phyloP scores from a whole-genome alignment of 1,139 yeast genomes.

The Yamadazyma aaseri region DNA sequence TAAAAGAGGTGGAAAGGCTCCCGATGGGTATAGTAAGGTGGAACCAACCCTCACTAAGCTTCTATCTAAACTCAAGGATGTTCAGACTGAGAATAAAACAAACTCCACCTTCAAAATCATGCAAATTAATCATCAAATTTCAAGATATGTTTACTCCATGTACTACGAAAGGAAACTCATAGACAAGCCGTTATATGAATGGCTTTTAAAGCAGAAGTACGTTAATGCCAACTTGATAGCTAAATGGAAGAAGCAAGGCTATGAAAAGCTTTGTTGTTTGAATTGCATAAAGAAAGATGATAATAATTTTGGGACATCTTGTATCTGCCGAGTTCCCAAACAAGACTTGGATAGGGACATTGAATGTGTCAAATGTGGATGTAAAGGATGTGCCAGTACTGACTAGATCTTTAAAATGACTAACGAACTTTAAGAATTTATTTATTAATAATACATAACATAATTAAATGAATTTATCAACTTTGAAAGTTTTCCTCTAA shows the following conservation, averaged over 20 bases:
- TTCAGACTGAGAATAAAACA: conserved; percentile 47
- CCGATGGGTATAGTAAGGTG: conserved; percentile 75
- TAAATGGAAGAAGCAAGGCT: conserved; percentile 90
- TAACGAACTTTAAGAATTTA: background rate
- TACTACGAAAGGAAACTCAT: conserved; percentile 71
- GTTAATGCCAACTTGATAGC: conserved; percentile 75
- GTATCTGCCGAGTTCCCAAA: conserved; percentile 86
- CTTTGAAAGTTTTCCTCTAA: background rate
- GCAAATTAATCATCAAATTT: conserved; percentile 69
- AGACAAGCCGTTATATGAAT: conserved; percentile 67
- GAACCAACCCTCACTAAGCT: conserved; percentile 69
- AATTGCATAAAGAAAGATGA: conserved; percentile 71
- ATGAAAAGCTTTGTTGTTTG: conserved; percentile 82
- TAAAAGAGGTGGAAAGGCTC: conserved; percentile 52
- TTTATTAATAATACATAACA: conserved; percentile 7
- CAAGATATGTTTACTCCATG: conserved; percentile 73
- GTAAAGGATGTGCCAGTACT: conserved; percentile 84
- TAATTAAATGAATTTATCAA: too few relatives aligned
- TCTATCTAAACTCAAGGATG: conserved; percentile 57
- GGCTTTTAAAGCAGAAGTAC: conserved; percentile 67
- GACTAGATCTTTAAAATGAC: conserved; percentile 40
- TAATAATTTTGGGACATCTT: conserved; percentile 63
- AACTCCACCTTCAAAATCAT: conserved; percentile 73
- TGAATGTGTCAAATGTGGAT: conserved; percentile 85
- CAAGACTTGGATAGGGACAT: conserved; percentile 40